phyloP scores from a whole-genome alignment of 2,329 filamentous ascomycete species.

The Colletotrichum siamense region DNA sequence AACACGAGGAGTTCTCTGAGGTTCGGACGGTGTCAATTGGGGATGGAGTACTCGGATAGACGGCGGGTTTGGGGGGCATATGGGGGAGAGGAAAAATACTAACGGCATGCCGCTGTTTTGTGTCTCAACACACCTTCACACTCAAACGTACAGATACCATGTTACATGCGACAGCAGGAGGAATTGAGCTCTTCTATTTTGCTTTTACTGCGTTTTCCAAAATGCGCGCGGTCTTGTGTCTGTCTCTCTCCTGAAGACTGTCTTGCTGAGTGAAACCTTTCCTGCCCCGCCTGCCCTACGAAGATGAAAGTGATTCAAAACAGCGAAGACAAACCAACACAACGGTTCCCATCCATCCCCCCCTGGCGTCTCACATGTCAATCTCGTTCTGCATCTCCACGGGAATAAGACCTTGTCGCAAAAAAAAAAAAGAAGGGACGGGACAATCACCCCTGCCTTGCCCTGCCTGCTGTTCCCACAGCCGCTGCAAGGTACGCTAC shows the following conservation, averaged over 20 bases:
- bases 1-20: not conserved
- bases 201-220: not conserved
- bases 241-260: not conserved
- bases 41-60: not conserved
- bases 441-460: too few relatives aligned
- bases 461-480: not conserved
- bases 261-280: not conserved
- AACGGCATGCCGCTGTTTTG: not conserved
- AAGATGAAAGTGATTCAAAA: not conserved
- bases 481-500: not conserved
- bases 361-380: not conserved
- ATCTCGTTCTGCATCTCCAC: not conserved
- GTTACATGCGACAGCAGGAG: not conserved
- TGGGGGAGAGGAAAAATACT: not conserved
- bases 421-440: too few relatives aligned
- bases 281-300: not conserved
- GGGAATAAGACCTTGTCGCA: not conserved
- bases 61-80: not conserved
- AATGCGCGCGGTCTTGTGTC: not conserved
- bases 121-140: not conserved
- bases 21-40: not conserved
- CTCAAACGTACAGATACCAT: not conserved
- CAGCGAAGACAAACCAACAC: not conserved
- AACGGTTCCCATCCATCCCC: not conserved
- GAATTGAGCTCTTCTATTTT: not conserved